These are phyloP conservation scores for Cercospora brassicicola DNA, from an alignment of 2,329 filamentous ascomycete genomes.

Conservation along the genomic window DNA sequence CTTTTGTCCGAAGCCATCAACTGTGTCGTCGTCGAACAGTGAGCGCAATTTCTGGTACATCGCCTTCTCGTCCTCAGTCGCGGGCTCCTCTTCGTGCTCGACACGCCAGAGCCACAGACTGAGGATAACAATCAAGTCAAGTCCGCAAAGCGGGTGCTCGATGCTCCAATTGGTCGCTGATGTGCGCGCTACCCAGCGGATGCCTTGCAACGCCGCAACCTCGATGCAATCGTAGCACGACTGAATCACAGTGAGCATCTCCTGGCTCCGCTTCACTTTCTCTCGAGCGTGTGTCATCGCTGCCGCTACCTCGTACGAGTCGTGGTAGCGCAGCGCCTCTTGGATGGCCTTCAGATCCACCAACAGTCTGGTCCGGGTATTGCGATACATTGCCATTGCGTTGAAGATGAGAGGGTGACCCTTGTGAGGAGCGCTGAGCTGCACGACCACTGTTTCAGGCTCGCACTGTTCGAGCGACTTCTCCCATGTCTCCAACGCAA, in stretches of 20 bases:
- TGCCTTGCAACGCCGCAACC: conserved; percentile 88
- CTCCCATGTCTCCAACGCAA: conserved; percentile 98
- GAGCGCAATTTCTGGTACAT: conserved; percentile 93
- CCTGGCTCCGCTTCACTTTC: conserved; percentile 88
- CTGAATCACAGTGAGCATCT: conserved; percentile 98
- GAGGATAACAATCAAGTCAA: conserved; percentile 97
- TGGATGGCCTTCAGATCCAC: conserved; percentile 95
- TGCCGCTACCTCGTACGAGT: conserved; percentile 92
- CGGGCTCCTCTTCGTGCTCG: conserved; percentile 95
- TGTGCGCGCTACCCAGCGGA: conserved; percentile 96
- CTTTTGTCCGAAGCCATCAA: conserved; percentile 76
- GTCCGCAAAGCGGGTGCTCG: conserved; percentile 91
- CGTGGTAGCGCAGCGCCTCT: conserved; percentile 94
- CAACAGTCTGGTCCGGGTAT: conserved; percentile 85
- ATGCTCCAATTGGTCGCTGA: conserved; percentile 99
- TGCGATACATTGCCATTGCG: conserved; percentile 93
- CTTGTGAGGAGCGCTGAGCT: conserved; percentile 90
- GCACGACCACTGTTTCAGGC: conserved; percentile 82
- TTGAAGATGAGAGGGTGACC: conserved; percentile 97
- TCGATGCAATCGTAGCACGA: conserved; percentile 98
- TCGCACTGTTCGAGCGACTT: conserved; percentile 92
- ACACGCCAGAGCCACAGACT: conserved; percentile 98
- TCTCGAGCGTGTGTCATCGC: conserved; percentile 94
- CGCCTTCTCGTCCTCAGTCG: conserved; percentile 75
- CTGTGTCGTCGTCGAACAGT: conserved; percentile 86